Conservation (phyloP, 2,329 filamentous ascomycete genomes). For the Trichoderma cornu-damae region DNA sequence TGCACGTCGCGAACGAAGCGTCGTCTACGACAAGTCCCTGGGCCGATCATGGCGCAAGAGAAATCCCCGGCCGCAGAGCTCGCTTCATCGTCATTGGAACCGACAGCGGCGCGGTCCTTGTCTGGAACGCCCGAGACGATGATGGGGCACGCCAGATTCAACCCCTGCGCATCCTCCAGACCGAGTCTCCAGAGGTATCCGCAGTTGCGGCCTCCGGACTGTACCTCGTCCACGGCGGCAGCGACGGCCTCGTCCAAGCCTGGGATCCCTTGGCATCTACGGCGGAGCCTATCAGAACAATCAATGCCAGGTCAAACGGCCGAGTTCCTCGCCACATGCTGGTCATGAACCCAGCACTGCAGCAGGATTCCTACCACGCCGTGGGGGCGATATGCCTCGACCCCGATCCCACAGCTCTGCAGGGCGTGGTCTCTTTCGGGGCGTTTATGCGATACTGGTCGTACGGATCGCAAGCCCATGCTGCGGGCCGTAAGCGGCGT, state of each 20-base stretch:
- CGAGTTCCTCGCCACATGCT: constrained; percentile 70
- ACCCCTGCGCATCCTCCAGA: constrained; percentile 78
- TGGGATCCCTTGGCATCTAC: constrained; percentile 93
- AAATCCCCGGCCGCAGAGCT: constrained; percentile 79
- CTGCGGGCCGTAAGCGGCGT: constrained; percentile 72
- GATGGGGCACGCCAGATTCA: constrained; percentile 44
- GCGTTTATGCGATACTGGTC: constrained; percentile 89
- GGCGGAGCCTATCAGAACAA: constrained; percentile 70
- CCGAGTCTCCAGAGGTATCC: constrained; percentile 82
- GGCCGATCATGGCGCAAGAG: constrained; percentile 38
- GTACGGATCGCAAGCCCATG: constrained; percentile 77
- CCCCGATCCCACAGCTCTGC: constrained; percentile 76
- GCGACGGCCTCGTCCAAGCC: constrained; percentile 88
- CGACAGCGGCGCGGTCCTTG: constrained; percentile 64
- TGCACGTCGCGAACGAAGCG: constrained; percentile 40
- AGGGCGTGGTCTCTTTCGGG: constrained; percentile 82
- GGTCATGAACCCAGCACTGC: constrained; percentile 50
- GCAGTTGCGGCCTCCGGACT: constrained; percentile 77
- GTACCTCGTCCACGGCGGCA: constrained; percentile 88
- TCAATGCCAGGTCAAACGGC: constrained; percentile 79
- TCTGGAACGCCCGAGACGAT: constrained; percentile 78
- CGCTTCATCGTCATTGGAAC: constrained; percentile 80
- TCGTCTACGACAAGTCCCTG: constrained; percentile 45
- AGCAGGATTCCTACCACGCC: constrained; percentile 70
- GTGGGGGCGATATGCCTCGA: constrained; percentile 82